These are phyloP conservation scores for Podila epigama DNA, from an alignment of 192 early-diverging fungal genomes.

Conservation along the genomic window DNA sequence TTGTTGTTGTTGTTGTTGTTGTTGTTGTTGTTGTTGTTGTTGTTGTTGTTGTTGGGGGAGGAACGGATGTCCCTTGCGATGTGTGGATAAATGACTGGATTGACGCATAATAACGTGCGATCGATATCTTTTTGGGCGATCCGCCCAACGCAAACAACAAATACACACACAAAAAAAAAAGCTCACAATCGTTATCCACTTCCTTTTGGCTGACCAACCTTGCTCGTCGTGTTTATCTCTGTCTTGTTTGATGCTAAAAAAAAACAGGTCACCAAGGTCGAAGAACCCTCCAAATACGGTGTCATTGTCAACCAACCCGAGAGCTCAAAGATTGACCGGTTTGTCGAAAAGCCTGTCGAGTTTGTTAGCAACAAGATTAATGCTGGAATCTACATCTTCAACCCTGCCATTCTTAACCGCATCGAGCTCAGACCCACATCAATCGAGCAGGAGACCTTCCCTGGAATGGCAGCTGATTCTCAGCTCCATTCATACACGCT, in stretches of 20 bases:
- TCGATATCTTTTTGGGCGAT: too few relatives aligned
- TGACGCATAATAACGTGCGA: too few relatives aligned
- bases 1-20: not conserved
- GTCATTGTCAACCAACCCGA: constrained; percentile 89
- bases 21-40: too few relatives aligned
- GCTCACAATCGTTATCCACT: too few relatives aligned
- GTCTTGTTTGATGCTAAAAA: too few relatives aligned
- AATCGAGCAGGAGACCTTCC: constrained; percentile 99
- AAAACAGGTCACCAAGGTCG: constrained; percentile 86
- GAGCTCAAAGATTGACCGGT: constrained; percentile 83
- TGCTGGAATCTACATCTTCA: constrained; percentile 99
- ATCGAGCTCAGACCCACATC: constrained; percentile 96
- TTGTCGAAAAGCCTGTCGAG: constrained; percentile 97
- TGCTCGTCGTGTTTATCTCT: too few relatives aligned
- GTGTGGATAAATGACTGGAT: too few relatives aligned
- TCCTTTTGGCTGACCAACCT: too few relatives aligned
- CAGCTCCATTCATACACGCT: constrained; percentile 94
- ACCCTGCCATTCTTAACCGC: constrained; percentile 86
- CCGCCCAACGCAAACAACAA: too few relatives aligned
- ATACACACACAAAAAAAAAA: not conserved
- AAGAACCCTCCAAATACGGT: constrained; percentile 99
- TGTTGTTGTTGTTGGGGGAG: too few relatives aligned
- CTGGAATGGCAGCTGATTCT: constrained; percentile 83
- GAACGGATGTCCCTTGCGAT: too few relatives aligned
- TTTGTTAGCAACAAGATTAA: constrained; percentile 99